Base-by-base conservation (phyloP, 2,329 filamentous ascomycete genomes). In the Penicillium sp. region DNA sequence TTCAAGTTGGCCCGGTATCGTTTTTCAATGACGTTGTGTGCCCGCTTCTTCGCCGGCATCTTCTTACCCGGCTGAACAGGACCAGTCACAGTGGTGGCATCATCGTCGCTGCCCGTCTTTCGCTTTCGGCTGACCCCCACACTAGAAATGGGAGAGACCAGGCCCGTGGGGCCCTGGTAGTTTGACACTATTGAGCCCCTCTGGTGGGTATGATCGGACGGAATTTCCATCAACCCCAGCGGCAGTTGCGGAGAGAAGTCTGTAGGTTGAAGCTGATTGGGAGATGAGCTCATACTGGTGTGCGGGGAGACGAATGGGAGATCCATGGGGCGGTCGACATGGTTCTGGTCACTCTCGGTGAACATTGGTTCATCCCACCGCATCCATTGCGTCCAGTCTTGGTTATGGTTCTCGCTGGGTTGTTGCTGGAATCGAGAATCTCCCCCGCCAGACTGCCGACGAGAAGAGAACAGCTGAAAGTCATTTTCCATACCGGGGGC, bases 1-100 rank as follows among this genome's bases (percentile, higher is more conserved):
- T 98, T 98, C 56, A 98, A 82, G 70, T 98, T 98, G 53, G 91
- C 96, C 67, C 93, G 88, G 75, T 98, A 98, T 64, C 93, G 83
- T 82, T 97, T 98, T 78, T 98, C 93, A 62, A 98, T 97, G 83
- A 98, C 95, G 75, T 97, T 98, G 77, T 98, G 93, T 2, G 93
- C 92, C 31, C 93, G 96, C 82, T 97, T 97, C 82, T 96, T 97
- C 69, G 80, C 67, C 82, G 87, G 66, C 80, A 84, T 64, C 82
- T 85, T 81, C 13, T 88, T 76, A 39, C 68, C 67, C 2, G 66
- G 62, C 54, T 66, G 68, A 3, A 67, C 57, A 25, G 67, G 53
- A 10, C 61, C 63, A 43, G 75, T 74, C 69, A 69, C 61, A 1
- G 63, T 66, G 5, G 67, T 68, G 16, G 67, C 64, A 55, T 70